Evolutionary conservation across 1,284 basidiomycete genomes (phyloP).

Genomic region (Tremellales sp.): DNA sequence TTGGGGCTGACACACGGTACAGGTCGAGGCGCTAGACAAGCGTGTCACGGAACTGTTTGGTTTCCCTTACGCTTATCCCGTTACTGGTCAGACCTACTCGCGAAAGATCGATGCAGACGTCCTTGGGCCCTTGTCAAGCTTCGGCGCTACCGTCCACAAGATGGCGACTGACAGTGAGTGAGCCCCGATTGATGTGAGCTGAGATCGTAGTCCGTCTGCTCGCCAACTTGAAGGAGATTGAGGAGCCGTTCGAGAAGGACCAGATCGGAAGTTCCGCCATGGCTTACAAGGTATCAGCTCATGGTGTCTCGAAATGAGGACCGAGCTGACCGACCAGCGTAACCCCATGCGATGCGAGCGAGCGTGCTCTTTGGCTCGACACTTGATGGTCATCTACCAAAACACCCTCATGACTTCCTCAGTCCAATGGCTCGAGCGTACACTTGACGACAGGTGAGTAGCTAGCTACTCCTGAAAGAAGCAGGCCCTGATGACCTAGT

Average conservation of each 20-base stretch:
- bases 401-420: constrained; percentile 87
- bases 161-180: constrained; percentile 79
- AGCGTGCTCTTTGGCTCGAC: constrained; percentile 88
- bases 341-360: constrained; percentile 99
- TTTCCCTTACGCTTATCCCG: constrained; percentile 92
- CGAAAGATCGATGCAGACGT: constrained; percentile 97
- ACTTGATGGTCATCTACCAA: constrained; percentile 88
- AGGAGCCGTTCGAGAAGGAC: constrained; percentile 98
- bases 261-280: constrained; percentile 98
- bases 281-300: constrained; percentile 76
- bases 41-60: constrained; percentile 86
- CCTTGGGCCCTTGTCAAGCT: constrained; percentile 78
- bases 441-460: constrained; percentile 79
- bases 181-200: neutral
- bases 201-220: constrained; percentile 64
- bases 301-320: neutral
- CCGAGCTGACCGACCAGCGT: constrained; percentile 48
- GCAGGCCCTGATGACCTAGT: constrained; percentile 49
- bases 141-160: constrained; percentile 96
- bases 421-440: constrained; percentile 96
- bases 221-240: constrained; percentile 95
- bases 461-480: neutral
- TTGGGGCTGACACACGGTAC: neutral
- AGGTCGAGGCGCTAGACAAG: constrained; percentile 86
- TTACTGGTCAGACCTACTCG: constrained; percentile 97